phyloP scores from a whole-genome alignment of 164 flowering plant species.

The Buxus sempervirens region DNA sequence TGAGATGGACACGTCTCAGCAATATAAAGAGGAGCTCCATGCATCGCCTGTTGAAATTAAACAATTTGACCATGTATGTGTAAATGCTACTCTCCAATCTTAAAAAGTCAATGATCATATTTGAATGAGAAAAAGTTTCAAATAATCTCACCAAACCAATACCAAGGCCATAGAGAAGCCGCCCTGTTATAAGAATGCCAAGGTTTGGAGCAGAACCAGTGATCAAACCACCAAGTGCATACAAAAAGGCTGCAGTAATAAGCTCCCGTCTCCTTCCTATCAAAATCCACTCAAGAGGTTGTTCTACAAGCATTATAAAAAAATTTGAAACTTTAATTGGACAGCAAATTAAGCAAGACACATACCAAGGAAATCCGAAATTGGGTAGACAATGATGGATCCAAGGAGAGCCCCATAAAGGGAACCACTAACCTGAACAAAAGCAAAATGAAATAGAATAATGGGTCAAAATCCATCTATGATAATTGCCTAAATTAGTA shows the following conservation, averaged over 20 bases:
- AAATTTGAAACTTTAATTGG: background rate
- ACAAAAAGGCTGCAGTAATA: slow-evolving; percentile 59
- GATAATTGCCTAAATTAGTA: slow-evolving; percentile 1
- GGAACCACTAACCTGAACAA: slow-evolving; percentile 83
- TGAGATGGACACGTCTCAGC: slow-evolving; percentile 93
- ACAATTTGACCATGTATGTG: slow-evolving; percentile 3
- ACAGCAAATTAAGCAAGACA: slow-evolving; percentile 7
- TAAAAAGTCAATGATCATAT: background rate
- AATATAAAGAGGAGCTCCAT: slow-evolving; percentile 95
- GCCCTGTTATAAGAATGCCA: slow-evolving; percentile 61
- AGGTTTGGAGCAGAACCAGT: slow-evolving; percentile 74
- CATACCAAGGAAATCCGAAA: slow-evolving; percentile 95
- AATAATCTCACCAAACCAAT: slow-evolving; percentile 79
- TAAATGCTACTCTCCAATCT: background rate
- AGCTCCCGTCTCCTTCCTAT: slow-evolving; percentile 91
- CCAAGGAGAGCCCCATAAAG: slow-evolving; percentile 97
- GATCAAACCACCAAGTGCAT: slow-evolving; percentile 55
- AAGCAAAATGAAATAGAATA: background rate
- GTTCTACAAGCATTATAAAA: background rate
- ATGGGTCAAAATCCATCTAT: background rate
- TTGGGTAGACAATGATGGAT: slow-evolving; percentile 70
- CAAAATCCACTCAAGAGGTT: slow-evolving; percentile 9
- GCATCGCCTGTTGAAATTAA: slow-evolving; percentile 79
- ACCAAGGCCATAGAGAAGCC: slow-evolving; percentile 85
- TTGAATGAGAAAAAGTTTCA: background rate